Conservation (phyloP, 2,329 filamentous ascomycete species). For the Pseudogymnoascus pannorum region DNA sequence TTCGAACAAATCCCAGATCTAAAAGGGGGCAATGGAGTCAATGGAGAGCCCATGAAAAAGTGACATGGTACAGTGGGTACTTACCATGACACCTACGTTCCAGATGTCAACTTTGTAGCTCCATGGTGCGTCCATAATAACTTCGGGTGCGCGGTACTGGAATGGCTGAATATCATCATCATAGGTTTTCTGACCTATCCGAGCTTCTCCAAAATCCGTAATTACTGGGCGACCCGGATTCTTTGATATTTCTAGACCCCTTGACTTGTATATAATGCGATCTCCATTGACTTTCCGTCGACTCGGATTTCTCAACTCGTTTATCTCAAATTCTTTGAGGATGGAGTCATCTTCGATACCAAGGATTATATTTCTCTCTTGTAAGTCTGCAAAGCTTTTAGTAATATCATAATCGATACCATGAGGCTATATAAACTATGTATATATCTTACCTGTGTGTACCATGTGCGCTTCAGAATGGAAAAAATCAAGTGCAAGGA, state of each 20-base stretch:
- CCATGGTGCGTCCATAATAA: slow-evolving; percentile 29
- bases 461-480: slow-evolving; percentile 21
- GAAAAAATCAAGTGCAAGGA: slow-evolving; percentile 22
- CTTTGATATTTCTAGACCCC: slow-evolving; percentile 17
- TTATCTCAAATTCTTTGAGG: slow-evolving; percentile 24
- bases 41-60: neutral
- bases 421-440: slow-evolving; percentile 3
- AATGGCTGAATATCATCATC: slow-evolving; percentile 19
- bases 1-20: slow-evolving; percentile 10
- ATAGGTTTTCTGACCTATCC: slow-evolving; percentile 14
- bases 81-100: slow-evolving; percentile 43
- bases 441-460: slow-evolving; percentile 22
- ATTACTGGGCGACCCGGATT: slow-evolving; percentile 24
- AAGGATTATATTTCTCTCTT: slow-evolving; percentile 29
- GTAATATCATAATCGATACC: neutral
- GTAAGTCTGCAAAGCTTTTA: slow-evolving; percentile 24
- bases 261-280: slow-evolving; percentile 25
- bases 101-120: slow-evolving; percentile 41
- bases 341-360: slow-evolving; percentile 26
- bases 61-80: slow-evolving; percentile 10
- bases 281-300: slow-evolving; percentile 26
- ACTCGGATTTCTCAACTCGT: slow-evolving; percentile 18
- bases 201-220: slow-evolving; percentile 27
- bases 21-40: neutral
- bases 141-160: slow-evolving; percentile 22